Evolutionary conservation across 257 asterid genomes (phyloP), one percentile per base, ranked within the genome.

Genomic region (Solanum ossicruentum): DNA sequence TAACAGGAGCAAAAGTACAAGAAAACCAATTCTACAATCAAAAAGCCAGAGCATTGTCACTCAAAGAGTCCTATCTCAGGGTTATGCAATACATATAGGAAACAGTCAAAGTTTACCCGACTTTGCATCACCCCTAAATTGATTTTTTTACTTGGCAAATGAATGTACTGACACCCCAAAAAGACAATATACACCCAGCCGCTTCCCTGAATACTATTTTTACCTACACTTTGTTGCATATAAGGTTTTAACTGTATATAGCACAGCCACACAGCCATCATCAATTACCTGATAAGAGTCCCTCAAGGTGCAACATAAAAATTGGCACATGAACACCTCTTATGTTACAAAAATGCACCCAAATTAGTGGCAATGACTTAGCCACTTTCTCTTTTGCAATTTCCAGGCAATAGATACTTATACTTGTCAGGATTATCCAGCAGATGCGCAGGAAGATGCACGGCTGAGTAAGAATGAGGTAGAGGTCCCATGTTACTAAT

Each of bases 401-500:
- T 91, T 28, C 97, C 95, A 1, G 97, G 95, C 55, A 93, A 73
- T 52, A 93, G 97, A 80, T 90, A 93, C 84, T 83, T 89, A 26
- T 85, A 91, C 66, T 89, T 86, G 5, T 88, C 93, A 0, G 95
- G 92, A 70, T 91, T 91, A 47, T 92, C 90, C 80, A 92, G 72
- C 78, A 93, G 80, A 70, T 81, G 89, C 13, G 92, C 84, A 12
- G 97, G 97, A 18, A 92, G 91, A 87, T 92, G 92, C 80, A 92
- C 97, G 0, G 92, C 95, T 0, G 95, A 92, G 83, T 91, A 88
- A 2, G 94, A 93, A 83, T 79, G 90, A 47, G 97, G 97, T 26
- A 92, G 85, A 7, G 92, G 90, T 1, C 97, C 97, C 97, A 93
- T 92, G 79, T 85, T 90, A 85, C 92, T 91, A 15, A 93, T 93